Percentiles rank a stretch among this genome's conserved stretches.
Conservation (phyloP, 352 stramenopile genomes). For the Phytophthora aleatoria region DNA sequence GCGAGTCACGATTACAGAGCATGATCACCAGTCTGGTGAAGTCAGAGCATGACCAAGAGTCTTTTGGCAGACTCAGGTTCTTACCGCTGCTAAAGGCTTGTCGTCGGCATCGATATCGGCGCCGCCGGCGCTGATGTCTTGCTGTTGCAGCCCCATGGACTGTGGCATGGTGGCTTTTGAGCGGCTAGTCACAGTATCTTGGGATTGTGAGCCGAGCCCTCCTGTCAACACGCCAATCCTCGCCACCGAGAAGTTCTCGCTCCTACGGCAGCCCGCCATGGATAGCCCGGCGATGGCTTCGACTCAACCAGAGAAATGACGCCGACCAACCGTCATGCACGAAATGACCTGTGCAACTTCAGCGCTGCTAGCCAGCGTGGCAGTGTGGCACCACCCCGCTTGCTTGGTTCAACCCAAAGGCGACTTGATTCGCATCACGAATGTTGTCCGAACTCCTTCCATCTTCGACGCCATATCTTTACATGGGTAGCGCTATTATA, state of each 20-base stretch:
- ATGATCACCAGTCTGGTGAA: too few relatives aligned
- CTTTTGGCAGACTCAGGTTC: too few relatives aligned
- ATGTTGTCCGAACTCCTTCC: conserved; percentile 4
- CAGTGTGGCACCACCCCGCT: conserved; percentile 8
- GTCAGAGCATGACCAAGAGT: too few relatives aligned
- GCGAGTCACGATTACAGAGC: too few relatives aligned
- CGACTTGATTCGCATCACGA: conserved; percentile 1
- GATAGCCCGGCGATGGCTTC: conserved; percentile 6
- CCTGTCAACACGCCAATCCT: conserved; percentile 18
- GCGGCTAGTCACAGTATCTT: conserved; percentile 4
- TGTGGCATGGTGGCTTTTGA: not conserved
- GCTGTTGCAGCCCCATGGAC: not conserved
- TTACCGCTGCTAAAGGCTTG: too few relatives aligned
- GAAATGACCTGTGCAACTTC: not conserved
- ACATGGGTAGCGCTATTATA: not conserved
- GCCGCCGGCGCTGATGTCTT: not conserved
- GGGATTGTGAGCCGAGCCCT: conserved; percentile 20
- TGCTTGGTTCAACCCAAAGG: conserved; percentile 6
- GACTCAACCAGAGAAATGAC: conserved; percentile 7
- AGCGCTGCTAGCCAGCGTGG: conserved; percentile 2
- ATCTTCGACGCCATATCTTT: not conserved
- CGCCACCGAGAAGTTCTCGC: conserved; percentile 7
- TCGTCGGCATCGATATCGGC: too few relatives aligned
- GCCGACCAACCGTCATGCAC: conserved; percentile 3
- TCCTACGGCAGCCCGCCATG: not conserved